Percentiles rank a stretch among this genome's conserved stretches.
Evolutionary conservation across 768 basidiomycete species (phyloP).

Genomic region (Lentinula detonsa): DNA sequence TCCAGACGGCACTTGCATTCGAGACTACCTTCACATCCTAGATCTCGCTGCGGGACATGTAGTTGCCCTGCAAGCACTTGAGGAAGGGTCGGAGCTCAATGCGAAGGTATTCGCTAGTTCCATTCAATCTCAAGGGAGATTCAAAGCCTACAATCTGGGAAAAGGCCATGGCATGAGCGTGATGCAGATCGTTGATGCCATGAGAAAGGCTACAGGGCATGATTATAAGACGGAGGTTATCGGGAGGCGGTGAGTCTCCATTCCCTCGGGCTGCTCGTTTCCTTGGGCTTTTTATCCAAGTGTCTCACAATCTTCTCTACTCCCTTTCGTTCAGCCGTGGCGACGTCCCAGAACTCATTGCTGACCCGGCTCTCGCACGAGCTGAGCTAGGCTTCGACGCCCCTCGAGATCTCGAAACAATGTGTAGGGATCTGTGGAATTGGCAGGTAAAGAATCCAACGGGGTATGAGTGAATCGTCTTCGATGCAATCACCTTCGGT

Average conservation of each 20-base stretch:
- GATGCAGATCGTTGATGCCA: conserved; percentile 89
- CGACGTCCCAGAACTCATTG: conserved; percentile 95
- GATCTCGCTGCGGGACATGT: conserved; percentile 93
- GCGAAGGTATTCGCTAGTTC: conserved; percentile 47
- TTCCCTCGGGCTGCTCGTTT: neutral
- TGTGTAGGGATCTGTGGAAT: conserved; percentile 98
- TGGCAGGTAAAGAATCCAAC: conserved; percentile 93
- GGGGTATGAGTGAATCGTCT: conserved; percentile 44
- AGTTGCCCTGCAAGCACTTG: conserved; percentile 82
- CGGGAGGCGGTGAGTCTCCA: conserved; percentile 67
- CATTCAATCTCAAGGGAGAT: conserved; percentile 46
- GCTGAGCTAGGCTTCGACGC: conserved; percentile 93
- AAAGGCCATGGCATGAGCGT: conserved; percentile 91
- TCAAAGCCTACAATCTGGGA: conserved; percentile 95
- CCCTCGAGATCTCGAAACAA: conserved; percentile 71
- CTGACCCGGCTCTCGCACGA: conserved; percentile 87
- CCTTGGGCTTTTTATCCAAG: neutral
- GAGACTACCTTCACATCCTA: conserved; percentile 90
- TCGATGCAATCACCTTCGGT: neutral
- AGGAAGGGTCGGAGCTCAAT: conserved; percentile 37
- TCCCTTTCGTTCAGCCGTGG: conserved; percentile 54
- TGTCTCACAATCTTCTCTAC: neutral
- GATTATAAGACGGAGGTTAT: conserved; percentile 87
- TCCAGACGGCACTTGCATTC: conserved; percentile 92
- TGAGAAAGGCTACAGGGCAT: conserved; percentile 86